Evolutionary conservation across 805 yeast species (phyloP).

Genomic region (Myxozyma nipponensis): DNA sequence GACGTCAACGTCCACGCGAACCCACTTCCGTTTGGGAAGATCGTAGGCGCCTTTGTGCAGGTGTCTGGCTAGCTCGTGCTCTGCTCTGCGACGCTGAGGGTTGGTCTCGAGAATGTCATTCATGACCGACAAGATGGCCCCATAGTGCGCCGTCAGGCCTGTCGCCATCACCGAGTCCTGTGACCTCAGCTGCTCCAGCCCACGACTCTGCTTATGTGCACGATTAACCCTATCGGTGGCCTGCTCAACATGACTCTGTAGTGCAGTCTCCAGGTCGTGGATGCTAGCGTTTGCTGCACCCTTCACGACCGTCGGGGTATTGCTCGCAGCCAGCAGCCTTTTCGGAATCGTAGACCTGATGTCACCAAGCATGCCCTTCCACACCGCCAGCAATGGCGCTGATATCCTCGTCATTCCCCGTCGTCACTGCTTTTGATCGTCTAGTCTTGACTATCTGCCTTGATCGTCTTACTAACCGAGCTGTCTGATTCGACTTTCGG

Average conservation of each 20-base stretch:
- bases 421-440: too few relatives aligned
- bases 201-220: neutral
- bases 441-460: too few relatives aligned
- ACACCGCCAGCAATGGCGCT: neutral
- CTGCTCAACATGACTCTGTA: neutral
- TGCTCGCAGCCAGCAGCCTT: neutral
- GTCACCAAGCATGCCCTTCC: neutral
- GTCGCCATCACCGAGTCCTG: neutral
- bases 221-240: neutral
- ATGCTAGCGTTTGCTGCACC: neutral
- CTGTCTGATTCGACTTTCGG: too few relatives aligned
- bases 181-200: neutral
- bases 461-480: too few relatives aligned
- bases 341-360: neutral
- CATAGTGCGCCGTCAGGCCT: neutral
- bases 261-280: neutral
- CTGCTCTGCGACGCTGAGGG: neutral
- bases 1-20: neutral
- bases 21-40: conserved; percentile 11
- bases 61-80: neutral
- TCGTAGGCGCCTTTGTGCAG: neutral
- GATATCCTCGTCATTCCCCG: neutral
- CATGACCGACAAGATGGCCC: neutral
- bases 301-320: neutral
- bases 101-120: neutral